Percentiles rank a stretch among this genome's conserved stretches.
Evolutionary conservation across 1,284 basidiomycete species (phyloP).

Genomic region (Puccinia brachypodii): DNA sequence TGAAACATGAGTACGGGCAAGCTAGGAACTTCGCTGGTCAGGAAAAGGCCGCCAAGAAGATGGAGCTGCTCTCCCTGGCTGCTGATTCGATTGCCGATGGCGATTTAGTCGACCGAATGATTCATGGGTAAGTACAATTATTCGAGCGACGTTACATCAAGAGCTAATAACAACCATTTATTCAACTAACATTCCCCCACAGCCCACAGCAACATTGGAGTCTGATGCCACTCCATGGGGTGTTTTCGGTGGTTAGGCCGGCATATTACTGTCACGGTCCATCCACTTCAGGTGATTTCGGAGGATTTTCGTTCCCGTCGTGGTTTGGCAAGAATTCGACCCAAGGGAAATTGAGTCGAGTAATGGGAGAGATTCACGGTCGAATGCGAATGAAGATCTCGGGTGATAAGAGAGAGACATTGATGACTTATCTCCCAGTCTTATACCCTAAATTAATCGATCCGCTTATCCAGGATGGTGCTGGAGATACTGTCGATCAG

Average conservation of each 20-base stretch:
- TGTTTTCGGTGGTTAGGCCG: constrained; percentile 82
- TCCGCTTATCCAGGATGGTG: constrained; percentile 72
- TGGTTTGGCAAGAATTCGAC: constrained; percentile 99
- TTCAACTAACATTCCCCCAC: no score
- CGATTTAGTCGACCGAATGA: constrained; percentile 88
- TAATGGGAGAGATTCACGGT: constrained; percentile 85
- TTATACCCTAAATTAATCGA: constrained; percentile 75
- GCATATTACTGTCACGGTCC: constrained; percentile 75
- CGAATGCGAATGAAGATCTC: constrained; percentile 91
- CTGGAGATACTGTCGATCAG: constrained; percentile 64
- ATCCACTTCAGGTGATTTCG: constrained; percentile 63
- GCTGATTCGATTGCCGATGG: constrained; percentile 90
- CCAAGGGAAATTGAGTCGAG: constrained; percentile 74
- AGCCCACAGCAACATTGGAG: constrained; percentile 95
- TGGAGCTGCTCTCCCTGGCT: constrained; percentile 76
- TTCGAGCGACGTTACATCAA: not conserved
- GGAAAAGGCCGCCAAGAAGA: constrained; percentile 67
- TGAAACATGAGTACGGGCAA: constrained; percentile 74
- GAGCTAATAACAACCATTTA: constrained; percentile 4
- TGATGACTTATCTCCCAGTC: constrained; percentile 84
- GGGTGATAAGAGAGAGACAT: constrained; percentile 81
- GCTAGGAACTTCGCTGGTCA: constrained; percentile 63
- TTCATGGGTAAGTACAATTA: constrained; percentile 71
- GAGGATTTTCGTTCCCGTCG: constrained; percentile 66
- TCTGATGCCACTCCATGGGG: constrained; percentile 88